Conservation (phyloP, 179 eudicot genomes). For the Spinacia oleracea region DNA sequence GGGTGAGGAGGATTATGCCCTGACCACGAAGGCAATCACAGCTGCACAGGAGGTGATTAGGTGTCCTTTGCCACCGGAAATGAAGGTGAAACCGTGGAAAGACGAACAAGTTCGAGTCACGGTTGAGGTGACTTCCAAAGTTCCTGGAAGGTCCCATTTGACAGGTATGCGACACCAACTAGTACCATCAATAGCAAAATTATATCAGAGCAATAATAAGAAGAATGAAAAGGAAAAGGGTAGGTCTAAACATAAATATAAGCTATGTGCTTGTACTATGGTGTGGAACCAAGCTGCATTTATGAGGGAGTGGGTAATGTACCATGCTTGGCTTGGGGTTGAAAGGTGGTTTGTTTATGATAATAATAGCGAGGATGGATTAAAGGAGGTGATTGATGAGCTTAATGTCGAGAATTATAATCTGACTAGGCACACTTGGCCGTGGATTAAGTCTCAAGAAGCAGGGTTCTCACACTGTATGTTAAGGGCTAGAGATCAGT, state of each 20-base stretch:
- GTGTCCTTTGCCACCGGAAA: conserved; percentile 54
- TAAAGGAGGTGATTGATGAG: conserved; percentile 48
- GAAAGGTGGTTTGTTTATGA: conserved; percentile 89
- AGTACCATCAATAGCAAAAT: conserved; percentile 74
- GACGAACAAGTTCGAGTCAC: conserved; percentile 49
- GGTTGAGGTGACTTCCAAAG: conserved; percentile 33
- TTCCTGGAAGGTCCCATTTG: conserved; percentile 22
- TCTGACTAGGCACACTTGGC: conserved; percentile 80
- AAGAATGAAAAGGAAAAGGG: background rate
- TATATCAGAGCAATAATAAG: conserved; percentile 23
- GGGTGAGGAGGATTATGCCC: conserved; percentile 21
- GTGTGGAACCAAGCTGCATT: conserved; percentile 90
- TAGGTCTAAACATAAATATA: conserved; percentile 36
- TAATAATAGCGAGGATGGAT: conserved; percentile 74
- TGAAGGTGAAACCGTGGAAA: conserved; percentile 38
- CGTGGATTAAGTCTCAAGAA: conserved; percentile 95
- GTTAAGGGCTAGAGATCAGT: conserved; percentile 59
- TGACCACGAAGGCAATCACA: conserved; percentile 51
- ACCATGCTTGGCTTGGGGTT: conserved; percentile 89
- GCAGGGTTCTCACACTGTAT: conserved; percentile 95
- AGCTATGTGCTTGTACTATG: conserved; percentile 93
- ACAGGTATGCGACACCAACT: conserved; percentile 35
- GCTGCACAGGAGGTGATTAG: conserved; percentile 91
- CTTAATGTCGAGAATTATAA: conserved; percentile 59
- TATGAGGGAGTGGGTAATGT: conserved; percentile 73